Evolutionary conservation across 2,329 filamentous ascomycete genomes (phyloP), one percentile per base, ranked within the genome.

Genomic region (Cercospora janseana): DNA sequence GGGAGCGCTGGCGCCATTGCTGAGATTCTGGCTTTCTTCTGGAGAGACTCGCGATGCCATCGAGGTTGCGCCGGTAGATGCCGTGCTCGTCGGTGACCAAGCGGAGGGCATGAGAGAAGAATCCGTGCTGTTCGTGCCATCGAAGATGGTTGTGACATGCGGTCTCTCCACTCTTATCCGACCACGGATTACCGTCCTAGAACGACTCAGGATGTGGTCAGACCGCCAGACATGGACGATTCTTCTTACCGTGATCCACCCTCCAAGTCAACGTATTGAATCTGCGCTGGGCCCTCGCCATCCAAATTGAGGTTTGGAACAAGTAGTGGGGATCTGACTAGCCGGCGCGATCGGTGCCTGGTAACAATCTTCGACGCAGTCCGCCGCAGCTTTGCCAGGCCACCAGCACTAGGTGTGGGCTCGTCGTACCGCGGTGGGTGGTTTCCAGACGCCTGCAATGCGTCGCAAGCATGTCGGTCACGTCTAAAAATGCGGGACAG

Each of bases 11-110:
- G 51, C 34, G 20, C 51, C 55, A 49, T 60, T 63, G 50, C 52
- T 61, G 21, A 45, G 13, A 9, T 52, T 49, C 6, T 61, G 61
- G 26, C 49, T 57, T 16, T 65, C 65, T 43, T 64, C 61, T 5
- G 60, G 61, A 21, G 58, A 58, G 8, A 49, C 52, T n/a, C 55
- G 59, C 35, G 41, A 44, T 2, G 49, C 49, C 13, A 64, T 58
- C 2, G 66, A 69, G 1, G 67, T 69, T 13, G 64, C 62, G 18
- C 58, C 60, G 5, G 67, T 69, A 5, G 67, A 69, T 20, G 59
- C 55, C 29, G 57, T 59, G 45, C 64, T 65, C 23, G 51, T 48
- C n/a, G 63, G 64, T 9, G 64, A 66, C 60, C 59, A 63, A 6
- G 32, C 51, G 24, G 54, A 45, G 6, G 52, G 44, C 8, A 49